Evolutionary conservation across 176 grass and related monocot species (phyloP).

Genomic region (Avena atlantica): DNA sequence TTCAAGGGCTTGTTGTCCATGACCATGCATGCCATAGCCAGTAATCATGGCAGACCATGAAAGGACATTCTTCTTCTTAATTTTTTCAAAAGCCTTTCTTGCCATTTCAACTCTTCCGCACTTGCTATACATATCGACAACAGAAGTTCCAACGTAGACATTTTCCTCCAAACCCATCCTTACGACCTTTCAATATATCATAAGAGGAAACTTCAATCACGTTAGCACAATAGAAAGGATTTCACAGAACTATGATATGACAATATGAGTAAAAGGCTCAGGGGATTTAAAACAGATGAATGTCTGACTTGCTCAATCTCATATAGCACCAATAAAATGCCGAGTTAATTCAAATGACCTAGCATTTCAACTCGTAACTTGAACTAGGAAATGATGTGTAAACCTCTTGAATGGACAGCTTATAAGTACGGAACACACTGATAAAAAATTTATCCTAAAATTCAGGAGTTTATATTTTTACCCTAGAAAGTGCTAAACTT

Average conservation of each 20-base stretch:
- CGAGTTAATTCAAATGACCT: neutral
- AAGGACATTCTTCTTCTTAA: constrained; percentile 81
- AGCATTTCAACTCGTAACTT: neutral
- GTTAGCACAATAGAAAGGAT: constrained; percentile 8
- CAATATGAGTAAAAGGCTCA: neutral
- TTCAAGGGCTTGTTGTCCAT: constrained; percentile 64
- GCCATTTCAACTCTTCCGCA: constrained; percentile 85
- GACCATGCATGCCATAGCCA: constrained; percentile 85
- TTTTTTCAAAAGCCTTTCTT: constrained; percentile 64
- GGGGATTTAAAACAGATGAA: constrained; percentile 3
- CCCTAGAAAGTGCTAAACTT: neutral
- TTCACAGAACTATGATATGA: neutral
- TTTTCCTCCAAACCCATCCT: constrained; percentile 80
- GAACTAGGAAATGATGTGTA: constrained; percentile 21
- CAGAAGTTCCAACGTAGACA: constrained; percentile 82
- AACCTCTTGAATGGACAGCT: constrained; percentile 7
- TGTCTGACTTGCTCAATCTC: constrained; percentile 17
- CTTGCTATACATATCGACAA: constrained; percentile 96
- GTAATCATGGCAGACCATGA: constrained; percentile 92
- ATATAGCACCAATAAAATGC: constrained; percentile 12
- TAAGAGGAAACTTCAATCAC: constrained; percentile 28
- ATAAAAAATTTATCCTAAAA: constrained; percentile 19
- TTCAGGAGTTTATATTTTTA: neutral
- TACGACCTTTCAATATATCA: constrained; percentile 62
- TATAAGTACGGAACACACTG: neutral